These are phyloP conservation scores for Mucor piriformis DNA, from an alignment of 371 early-diverging fungal genomes.

Conservation along the genomic window DNA sequence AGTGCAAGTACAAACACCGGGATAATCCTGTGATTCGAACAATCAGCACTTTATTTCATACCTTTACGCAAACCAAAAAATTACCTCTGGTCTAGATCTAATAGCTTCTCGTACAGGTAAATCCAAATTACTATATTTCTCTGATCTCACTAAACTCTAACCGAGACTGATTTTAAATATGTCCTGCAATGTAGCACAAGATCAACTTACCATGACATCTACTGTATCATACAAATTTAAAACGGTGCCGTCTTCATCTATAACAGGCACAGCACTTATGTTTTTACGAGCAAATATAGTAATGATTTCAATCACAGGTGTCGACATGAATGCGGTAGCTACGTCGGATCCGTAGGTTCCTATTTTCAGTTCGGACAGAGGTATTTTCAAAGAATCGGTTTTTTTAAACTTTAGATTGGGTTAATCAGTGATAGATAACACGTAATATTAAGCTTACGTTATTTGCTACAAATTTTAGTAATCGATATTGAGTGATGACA, in stretches of 20 bases:
- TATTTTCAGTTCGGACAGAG: conserved; percentile 71
- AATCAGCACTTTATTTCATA: no score
- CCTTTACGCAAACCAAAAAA: not conserved
- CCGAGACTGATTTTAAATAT: no score
- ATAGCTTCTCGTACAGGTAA: conserved; percentile 81
- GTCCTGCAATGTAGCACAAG: no score
- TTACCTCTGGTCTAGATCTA: conserved; percentile 65
- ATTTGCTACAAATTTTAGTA: conserved; percentile 29
- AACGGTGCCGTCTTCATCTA: conserved; percentile 78
- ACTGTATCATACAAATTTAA: conserved; percentile 89
- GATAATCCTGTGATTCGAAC: conserved; percentile 81
- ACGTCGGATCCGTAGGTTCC: conserved; percentile 74
- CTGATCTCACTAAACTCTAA: conserved; percentile 34
- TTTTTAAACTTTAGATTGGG: conserved; percentile 50
- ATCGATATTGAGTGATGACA: conserved; percentile 86
- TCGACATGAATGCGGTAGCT: conserved; percentile 67
- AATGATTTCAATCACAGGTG: conserved; percentile 80
- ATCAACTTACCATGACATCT: conserved; percentile 75
- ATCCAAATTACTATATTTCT: conserved; percentile 57
- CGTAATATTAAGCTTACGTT: not conserved
- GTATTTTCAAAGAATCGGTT: conserved; percentile 55
- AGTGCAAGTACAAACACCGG: conserved; percentile 87
- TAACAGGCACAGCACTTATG: conserved; percentile 86
- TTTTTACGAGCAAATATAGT: conserved; percentile 74
- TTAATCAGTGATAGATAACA: not conserved